Base-by-base conservation (phyloP, 768 basidiomycete genomes). In the Leccinellum luteum region DNA sequence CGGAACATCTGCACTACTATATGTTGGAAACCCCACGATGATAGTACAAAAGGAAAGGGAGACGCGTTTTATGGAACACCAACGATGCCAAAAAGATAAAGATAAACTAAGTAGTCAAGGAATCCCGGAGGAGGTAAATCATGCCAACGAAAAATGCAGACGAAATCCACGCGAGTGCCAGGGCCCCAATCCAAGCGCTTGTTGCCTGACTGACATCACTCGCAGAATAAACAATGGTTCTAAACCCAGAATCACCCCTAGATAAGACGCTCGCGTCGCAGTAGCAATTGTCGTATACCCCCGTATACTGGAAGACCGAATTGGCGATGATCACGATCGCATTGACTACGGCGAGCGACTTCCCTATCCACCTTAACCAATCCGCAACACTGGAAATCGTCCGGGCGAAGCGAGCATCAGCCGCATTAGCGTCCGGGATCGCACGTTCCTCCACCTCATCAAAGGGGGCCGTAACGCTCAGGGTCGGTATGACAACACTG, bases 251-350 rank as follows among this genome's bases (percentile, higher is more conserved):
- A 1, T 43, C 3, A 21, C 69, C 65, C 61, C 65, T 57, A 0
- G 38, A 52, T 4, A 53, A 53, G 4, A 71, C 58, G 41, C 64
- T 72, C 28, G 72, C 62, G 28, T 70, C 60, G 31, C 73, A 75
- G 12, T 60, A 75, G 48, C 74, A 75, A 4, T 57, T 64, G 14
- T 63, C 48, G 47, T 62, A 75, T 8, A 68, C 52, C 32, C 64
- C 57, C 9, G 66, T 48, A 30, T 66, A 75, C 44, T 75, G 71
- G 35, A 75, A 62, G 6, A 75, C 3, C n/a, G 69, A 73, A 13
- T 56, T 60, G 34, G 60, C 23, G 23, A 74, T 1, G 52, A 71
- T 60, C 3, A 60, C 60, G 15, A 67, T 58, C 3, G 71, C 63
- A 23, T 75, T 75, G 52, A 58, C 7, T 10, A 64, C 49, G 1